Evolutionary conservation across 225 moss, liverwort and hornwort genomes (phyloP).

Genomic region (Asterella californica): DNA sequence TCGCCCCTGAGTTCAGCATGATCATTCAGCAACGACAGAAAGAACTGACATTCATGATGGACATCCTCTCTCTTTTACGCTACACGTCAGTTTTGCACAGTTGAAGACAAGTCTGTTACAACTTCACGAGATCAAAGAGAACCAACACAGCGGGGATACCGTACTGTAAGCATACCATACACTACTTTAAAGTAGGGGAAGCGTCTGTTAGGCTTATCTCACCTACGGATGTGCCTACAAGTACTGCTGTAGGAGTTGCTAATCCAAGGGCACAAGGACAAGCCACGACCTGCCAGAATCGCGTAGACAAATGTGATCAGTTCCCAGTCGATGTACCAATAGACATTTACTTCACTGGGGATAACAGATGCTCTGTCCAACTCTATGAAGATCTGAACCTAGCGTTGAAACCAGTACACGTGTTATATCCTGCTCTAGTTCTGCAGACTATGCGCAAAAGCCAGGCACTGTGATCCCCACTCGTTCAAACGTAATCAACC

Average conservation of each 20-base stretch:
- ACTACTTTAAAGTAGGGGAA: background rate
- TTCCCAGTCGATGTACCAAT: background rate
- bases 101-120: background rate
- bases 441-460: too few species aligned
- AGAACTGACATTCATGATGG: background rate
- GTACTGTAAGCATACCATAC: background rate
- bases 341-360: background rate
- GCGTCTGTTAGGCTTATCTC: background rate
- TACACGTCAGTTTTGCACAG: background rate
- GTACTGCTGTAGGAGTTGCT: constrained; percentile 91
- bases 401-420: too few species aligned
- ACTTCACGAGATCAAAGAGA: background rate
- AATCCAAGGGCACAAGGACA: constrained; percentile 95
- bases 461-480: too few species aligned
- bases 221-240: constrained; percentile 87
- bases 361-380: background rate
- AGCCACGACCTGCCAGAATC: constrained; percentile 54
- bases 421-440: too few species aligned
- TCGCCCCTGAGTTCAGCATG: constrained; percentile 50
- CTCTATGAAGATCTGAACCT: background rate
- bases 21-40: background rate
- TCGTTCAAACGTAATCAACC: too few species aligned
- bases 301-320: background rate
- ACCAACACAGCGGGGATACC: background rate
- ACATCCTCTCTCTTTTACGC: background rate